Evolutionary conservation across 2,329 filamentous ascomycete species (phyloP).

Genomic region (Fusarium bactridioides): DNA sequence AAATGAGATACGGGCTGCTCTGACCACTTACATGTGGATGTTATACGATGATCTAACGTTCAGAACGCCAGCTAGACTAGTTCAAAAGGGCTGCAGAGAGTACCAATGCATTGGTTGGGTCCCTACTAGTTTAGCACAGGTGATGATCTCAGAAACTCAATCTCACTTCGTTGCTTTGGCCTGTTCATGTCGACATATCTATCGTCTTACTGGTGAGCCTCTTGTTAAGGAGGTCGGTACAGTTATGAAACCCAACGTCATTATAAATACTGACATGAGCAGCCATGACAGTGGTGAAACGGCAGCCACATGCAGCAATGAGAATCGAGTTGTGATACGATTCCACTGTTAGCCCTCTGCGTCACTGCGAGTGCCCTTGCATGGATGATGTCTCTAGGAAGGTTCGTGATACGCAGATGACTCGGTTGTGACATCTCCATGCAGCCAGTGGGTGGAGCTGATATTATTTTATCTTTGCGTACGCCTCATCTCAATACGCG

Average conservation of each 20-base stretch:
- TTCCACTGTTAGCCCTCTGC: constrained; percentile 8
- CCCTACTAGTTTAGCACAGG: background rate
- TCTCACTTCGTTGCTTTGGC: background rate
- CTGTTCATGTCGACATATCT: background rate
- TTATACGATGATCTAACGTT: background rate
- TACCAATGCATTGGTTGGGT: constrained; percentile 12
- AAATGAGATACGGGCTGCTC: background rate
- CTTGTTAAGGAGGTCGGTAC: background rate
- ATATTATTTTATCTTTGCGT: background rate
- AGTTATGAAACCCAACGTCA: background rate
- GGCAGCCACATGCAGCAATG: constrained; percentile 16
- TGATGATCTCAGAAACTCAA: background rate
- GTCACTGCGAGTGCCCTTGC: constrained; percentile 17
- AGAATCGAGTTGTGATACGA: constrained; percentile 6
- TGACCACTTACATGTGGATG: constrained; percentile 1
- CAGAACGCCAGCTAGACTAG: background rate
- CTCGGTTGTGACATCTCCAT: constrained; percentile 25
- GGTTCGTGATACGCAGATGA: constrained; percentile 3
- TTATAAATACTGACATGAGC: background rate
- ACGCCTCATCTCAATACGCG: constrained; percentile 8
- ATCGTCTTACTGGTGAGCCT: background rate
- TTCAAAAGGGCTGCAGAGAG: background rate
- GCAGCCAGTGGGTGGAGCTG: background rate
- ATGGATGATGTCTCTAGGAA: constrained; percentile 9
- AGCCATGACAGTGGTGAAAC: constrained; percentile 25